Base-by-base conservation (phyloP, 345 rosid species). In the Alliaria petiolata region DNA sequence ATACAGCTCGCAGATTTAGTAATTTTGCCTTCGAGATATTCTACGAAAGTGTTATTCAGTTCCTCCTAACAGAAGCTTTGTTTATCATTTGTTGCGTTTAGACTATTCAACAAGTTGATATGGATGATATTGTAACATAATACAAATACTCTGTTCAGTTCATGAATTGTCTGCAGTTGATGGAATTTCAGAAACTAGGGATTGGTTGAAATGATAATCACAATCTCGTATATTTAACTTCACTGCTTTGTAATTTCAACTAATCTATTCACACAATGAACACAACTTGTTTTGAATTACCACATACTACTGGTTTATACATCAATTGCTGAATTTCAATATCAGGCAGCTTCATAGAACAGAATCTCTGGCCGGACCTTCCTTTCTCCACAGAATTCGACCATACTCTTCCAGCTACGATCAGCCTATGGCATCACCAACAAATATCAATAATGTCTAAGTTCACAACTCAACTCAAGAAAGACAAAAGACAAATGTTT, bases 281-380 rank as follows among this genome's bases (percentile, higher is more conserved):
- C 33, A 30, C 33, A 30, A 30, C 33, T 30, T 26, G n/a, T 4
- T 26, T 26, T 26, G 28, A 26, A 26, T 26, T 26, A 2, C 28
- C 3, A n/a, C n/a, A n/a, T n/a, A n/a, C n/a, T n/a, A n/a, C n/a
- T n/a, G n/a, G n/a, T n/a, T n/a, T n/a, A 26, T 26, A 26, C 28
- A 26, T 26, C 28, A 26, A 26, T n/a, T 26, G 28, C 28, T 26
- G 28, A 26, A 4, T 1, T 26, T 4, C 28, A 26, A 26, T 26
- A 26, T 26, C 28, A 26, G 28, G 26, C 14, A 67, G 62, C 62
- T 67, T 67, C 69, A n/a, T 58, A 75, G 8, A 75, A 67, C 68
- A 75, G 45, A 67, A 75, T 60, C 49, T 67, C 63, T 52, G 63
- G 74, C 63, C 73, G 54, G 25, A 67, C 12, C 49, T 75, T 67